These are phyloP conservation scores for Alternaria triticina DNA, from an alignment of 2,329 filamentous ascomycete genomes.

Conservation along the genomic window DNA sequence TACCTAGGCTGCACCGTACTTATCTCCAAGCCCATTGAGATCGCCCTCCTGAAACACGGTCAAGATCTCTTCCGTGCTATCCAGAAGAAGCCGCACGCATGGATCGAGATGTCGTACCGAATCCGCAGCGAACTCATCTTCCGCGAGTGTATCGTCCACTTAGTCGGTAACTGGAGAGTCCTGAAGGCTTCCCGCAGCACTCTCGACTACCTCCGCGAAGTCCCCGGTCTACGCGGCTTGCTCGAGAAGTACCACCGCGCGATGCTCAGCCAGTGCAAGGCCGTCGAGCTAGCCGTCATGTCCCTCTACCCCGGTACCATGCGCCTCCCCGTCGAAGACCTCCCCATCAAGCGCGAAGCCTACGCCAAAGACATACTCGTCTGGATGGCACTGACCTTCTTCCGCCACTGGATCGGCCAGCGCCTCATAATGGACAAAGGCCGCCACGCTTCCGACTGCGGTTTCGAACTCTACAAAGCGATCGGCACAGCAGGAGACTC, in stretches of 20 bases:
- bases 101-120: slow-evolving; percentile 55
- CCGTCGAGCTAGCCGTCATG: slow-evolving; percentile 35
- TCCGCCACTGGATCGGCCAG: slow-evolving; percentile 57
- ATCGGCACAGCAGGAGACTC: slow-evolving; percentile 50
- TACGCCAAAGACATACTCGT: slow-evolving; percentile 58
- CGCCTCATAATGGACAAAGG: slow-evolving; percentile 49
- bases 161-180: slow-evolving; percentile 51
- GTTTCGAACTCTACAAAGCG: slow-evolving; percentile 53
- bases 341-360: slow-evolving; percentile 49
- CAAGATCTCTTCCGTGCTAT: slow-evolving; percentile 56
- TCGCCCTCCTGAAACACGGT: slow-evolving; percentile 55
- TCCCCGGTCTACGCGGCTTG: slow-evolving; percentile 33
- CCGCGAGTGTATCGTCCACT: slow-evolving; percentile 54
- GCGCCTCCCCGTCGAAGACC: slow-evolving; percentile 29
- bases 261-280: slow-evolving; percentile 34
- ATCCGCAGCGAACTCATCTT: slow-evolving; percentile 55
- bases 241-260: slow-evolving; percentile 39
- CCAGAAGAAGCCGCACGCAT: slow-evolving; percentile 50
- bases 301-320: slow-evolving; percentile 37
- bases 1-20: slow-evolving; percentile 53
- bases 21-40: slow-evolving; percentile 55
- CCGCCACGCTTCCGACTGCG: slow-evolving; percentile 52
- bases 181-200: slow-evolving; percentile 9
- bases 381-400: slow-evolving; percentile 58
- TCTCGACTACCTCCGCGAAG: slow-evolving; percentile 22